Evolutionary conservation across 768 basidiomycete genomes (phyloP).

Genomic region (Filobasidium wieringae): DNA sequence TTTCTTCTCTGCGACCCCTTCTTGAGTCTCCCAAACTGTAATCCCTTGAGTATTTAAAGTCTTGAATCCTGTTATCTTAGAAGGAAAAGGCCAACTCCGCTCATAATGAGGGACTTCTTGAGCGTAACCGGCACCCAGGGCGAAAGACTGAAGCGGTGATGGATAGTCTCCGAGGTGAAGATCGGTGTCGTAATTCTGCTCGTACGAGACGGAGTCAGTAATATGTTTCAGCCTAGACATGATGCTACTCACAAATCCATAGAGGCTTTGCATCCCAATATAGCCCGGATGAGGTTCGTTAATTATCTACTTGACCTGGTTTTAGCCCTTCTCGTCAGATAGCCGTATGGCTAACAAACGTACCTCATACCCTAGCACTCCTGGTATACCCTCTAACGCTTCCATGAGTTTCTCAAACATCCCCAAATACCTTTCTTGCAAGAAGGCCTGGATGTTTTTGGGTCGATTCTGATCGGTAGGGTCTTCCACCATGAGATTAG

Average conservation of each 20-base stretch:
- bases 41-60: slow-evolving; percentile 51
- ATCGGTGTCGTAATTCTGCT: slow-evolving; percentile 76
- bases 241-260: slow-evolving; percentile 47
- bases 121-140: slow-evolving; percentile 78
- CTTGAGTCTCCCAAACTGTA: slow-evolving; percentile 11
- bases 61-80: slow-evolving; percentile 49
- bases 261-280: slow-evolving; percentile 65
- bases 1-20: slow-evolving; percentile 34
- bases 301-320: slow-evolving; percentile 58
- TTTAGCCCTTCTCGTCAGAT: neutral
- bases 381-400: slow-evolving; percentile 59
- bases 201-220: neutral
- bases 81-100: slow-evolving; percentile 81
- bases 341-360: slow-evolving; percentile 4
- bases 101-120: slow-evolving; percentile 59
- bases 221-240: neutral
- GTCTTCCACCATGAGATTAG: slow-evolving; percentile 48
- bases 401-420: slow-evolving; percentile 61
- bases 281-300: slow-evolving; percentile 95
- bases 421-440: slow-evolving; percentile 69
- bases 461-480: slow-evolving; percentile 21
- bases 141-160: slow-evolving; percentile 75
- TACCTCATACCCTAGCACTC: slow-evolving; percentile 83
- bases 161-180: slow-evolving; percentile 65
- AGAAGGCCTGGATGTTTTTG: slow-evolving; percentile 58